These are phyloP conservation scores for Suillus paluster DNA, from an alignment of 768 basidiomycete genomes.

Conservation along the genomic window DNA sequence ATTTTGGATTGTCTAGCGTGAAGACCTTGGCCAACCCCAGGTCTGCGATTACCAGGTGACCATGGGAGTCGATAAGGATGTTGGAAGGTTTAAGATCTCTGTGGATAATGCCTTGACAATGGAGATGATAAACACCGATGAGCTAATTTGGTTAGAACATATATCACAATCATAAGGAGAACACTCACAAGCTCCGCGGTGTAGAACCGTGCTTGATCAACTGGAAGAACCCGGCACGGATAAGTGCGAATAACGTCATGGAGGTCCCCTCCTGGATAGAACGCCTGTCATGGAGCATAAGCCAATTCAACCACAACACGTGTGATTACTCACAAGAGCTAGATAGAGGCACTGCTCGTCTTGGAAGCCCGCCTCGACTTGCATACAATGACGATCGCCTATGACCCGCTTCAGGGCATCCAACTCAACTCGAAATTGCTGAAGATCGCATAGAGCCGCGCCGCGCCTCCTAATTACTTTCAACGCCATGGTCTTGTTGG, in stretches of 20 bases:
- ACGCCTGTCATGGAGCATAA: not conserved
- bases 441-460: not conserved
- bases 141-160: constrained; percentile 15
- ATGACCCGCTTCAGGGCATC: constrained; percentile 10
- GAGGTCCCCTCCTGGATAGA: constrained; percentile 15
- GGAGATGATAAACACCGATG: constrained; percentile 46
- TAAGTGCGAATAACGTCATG: constrained; percentile 6
- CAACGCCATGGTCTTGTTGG: constrained; percentile 9
- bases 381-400: constrained; percentile 12
- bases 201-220: constrained; percentile 10
- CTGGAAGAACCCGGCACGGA: constrained; percentile 1
- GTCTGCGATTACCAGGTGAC: constrained; percentile 60
- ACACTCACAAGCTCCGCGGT: constrained; percentile 15
- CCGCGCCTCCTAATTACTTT: constrained; percentile 15
- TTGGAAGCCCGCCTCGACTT: constrained; percentile 17
- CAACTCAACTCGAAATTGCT: constrained; percentile 6
- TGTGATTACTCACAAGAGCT: constrained; percentile 13
- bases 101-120: constrained; percentile 66
- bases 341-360: constrained; percentile 16
- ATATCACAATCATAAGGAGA: not conserved
- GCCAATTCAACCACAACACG: not conserved
- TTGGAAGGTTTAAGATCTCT: constrained; percentile 73
- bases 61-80: constrained; percentile 54
- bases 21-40: constrained; percentile 56
- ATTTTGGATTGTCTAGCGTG: not conserved